Percentiles rank a stretch among this genome's conserved stretches.
Evolutionary conservation across 768 basidiomycete species (phyloP).

Genomic region (Suillus weaverae): DNA sequence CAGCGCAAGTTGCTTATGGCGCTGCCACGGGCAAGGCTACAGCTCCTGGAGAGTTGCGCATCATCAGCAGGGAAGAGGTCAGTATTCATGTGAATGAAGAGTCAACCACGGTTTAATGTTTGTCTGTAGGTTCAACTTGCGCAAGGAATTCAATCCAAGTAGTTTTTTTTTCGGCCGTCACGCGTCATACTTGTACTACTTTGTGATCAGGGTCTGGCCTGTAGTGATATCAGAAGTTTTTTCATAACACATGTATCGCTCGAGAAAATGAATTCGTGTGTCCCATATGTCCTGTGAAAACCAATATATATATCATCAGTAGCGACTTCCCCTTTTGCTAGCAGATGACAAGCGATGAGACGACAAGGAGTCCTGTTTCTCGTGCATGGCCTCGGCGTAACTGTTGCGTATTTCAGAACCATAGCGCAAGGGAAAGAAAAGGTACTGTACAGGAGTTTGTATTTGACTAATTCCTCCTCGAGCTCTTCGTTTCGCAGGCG

Average conservation of each 20-base stretch:
- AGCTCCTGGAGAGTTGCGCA: constrained; percentile 74
- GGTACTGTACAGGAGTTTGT: constrained; percentile 73
- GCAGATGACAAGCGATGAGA: constrained; percentile 55
- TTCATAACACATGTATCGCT: not conserved
- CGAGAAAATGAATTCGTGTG: not conserved
- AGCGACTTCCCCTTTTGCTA: constrained; percentile 20
- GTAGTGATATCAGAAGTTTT: not conserved
- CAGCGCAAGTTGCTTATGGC: constrained; percentile 58
- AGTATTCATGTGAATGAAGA: constrained; percentile 17
- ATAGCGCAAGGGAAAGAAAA: not conserved
- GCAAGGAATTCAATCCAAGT: constrained; percentile 31
- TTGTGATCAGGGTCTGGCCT: not conserved
- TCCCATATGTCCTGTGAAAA: not conserved
- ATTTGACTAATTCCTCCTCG: constrained; percentile 90
- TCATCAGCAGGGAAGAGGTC: constrained; percentile 74
- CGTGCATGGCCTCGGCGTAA: constrained; percentile 76
- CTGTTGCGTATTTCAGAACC: constrained; percentile 23
- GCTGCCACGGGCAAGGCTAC: constrained; percentile 62
- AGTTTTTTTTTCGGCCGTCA: not conserved
- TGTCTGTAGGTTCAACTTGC: constrained; percentile 43
- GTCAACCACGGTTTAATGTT: not conserved
- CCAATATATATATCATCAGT: constrained; percentile 9
- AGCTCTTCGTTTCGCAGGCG: constrained; percentile 90
- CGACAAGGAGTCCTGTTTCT: constrained; percentile 69
- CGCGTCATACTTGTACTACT: not conserved